phyloP scores from a whole-genome alignment of 148 eudicot genomes.

The Fagopyrum homotropicum region DNA sequence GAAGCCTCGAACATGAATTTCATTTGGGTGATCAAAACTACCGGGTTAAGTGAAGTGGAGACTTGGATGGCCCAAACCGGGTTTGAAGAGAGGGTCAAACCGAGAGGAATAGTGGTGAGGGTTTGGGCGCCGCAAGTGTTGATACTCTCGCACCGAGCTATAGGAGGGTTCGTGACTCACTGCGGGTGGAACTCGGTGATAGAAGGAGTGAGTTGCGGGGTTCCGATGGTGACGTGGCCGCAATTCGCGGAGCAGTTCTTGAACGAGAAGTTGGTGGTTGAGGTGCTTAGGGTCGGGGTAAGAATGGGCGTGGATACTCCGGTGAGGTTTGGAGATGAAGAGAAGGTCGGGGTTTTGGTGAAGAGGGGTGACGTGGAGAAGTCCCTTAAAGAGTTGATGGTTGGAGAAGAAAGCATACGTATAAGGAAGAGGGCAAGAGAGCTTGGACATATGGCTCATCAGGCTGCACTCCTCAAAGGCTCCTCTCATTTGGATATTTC shows the following conservation, averaged over 20 bases:
- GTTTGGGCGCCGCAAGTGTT: conserved; percentile 53
- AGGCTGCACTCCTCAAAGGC: conserved; percentile 30
- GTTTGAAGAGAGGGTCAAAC: conserved; percentile 33
- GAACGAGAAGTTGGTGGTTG: conserved; percentile 42
- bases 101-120: conserved; percentile 31
- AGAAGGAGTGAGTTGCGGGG: conserved; percentile 37
- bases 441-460: conserved; percentile 27
- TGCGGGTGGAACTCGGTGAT: conserved; percentile 61
- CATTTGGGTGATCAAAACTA: conserved; percentile 43
- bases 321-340: conserved; percentile 36
- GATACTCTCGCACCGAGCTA: conserved; percentile 32
- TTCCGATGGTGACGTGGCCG: conserved; percentile 56
- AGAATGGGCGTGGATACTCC: conserved; percentile 34
- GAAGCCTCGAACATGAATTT: conserved; percentile 25
- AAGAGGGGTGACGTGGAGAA: conserved; percentile 23
- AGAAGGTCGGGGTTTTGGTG: conserved; percentile 28
- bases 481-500: conserved; percentile 28
- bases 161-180: conserved; percentile 41
- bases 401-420: conserved; percentile 18
- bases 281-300: conserved; percentile 33
- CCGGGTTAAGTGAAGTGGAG: conserved; percentile 25
- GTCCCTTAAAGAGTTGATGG: conserved; percentile 31
- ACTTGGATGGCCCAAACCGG: conserved; percentile 31
- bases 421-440: conserved; percentile 22
- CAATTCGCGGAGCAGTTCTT: conserved; percentile 51